Conservation (phyloP, 2,329 filamentous ascomycete genomes). For the Talaromyces sp. region DNA sequence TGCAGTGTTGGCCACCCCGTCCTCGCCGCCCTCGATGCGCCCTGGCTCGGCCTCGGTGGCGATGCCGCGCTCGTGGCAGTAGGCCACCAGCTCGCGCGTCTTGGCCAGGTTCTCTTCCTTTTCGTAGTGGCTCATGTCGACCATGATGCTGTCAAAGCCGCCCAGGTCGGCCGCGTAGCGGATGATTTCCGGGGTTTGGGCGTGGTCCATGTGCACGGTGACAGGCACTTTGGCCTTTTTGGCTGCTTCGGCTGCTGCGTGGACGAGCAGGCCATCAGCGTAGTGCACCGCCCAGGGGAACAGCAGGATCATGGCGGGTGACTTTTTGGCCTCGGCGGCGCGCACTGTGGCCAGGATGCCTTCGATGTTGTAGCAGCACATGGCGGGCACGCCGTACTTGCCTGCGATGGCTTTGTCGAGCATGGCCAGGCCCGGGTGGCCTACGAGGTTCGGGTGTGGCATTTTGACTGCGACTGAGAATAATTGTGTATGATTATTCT, state of each 20-base stretch:
- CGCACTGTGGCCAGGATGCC: slow-evolving; percentile 63
- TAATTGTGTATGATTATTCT: background rate
- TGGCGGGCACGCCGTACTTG: slow-evolving; percentile 56
- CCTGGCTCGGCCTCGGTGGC: slow-evolving; percentile 68
- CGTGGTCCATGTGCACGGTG: slow-evolving; percentile 62
- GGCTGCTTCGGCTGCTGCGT: slow-evolving; percentile 53
- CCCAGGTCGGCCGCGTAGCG: slow-evolving; percentile 56
- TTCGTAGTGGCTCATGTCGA: slow-evolving; percentile 71
- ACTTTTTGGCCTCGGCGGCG: slow-evolving; percentile 62
- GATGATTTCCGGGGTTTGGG: slow-evolving; percentile 59
- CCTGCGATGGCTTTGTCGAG: slow-evolving; percentile 52
- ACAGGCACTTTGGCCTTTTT: slow-evolving; percentile 55
- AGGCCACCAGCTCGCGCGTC: slow-evolving; percentile 58
- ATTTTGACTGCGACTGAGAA: slow-evolving; percentile 15
- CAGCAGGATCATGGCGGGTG: slow-evolving; percentile 66
- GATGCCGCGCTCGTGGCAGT: slow-evolving; percentile 62
- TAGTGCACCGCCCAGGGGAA: slow-evolving; percentile 71
- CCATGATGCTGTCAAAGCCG: slow-evolving; percentile 68
- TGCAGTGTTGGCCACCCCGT: slow-evolving; percentile 64
- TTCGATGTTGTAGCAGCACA: slow-evolving; percentile 66
- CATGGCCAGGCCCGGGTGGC: slow-evolving; percentile 53
- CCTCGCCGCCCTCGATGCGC: slow-evolving; percentile 67
- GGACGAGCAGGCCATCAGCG: slow-evolving; percentile 53
- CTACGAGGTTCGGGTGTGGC: slow-evolving; percentile 33
- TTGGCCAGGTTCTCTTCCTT: slow-evolving; percentile 63